A percentile compares a stretch with the other conserved stretches of the same genome.
Conservation (phyloP, 345 rosid species). For the Cardiospermum halicacabum region DNA sequence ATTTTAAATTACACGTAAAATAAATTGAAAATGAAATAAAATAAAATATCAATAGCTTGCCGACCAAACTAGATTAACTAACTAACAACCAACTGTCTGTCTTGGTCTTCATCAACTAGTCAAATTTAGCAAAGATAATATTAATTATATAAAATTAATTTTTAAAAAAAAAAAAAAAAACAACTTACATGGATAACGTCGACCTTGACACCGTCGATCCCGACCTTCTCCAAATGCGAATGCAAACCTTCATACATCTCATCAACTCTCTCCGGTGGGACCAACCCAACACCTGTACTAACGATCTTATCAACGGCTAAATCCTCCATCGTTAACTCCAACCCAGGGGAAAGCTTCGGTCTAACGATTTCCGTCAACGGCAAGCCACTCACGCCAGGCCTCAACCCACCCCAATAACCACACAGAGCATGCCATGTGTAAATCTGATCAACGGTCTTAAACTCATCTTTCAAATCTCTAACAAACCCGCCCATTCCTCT, state of each 20-base stretch:
- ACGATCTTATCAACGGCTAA: constrained; percentile 92
- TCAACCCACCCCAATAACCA: constrained; percentile 95
- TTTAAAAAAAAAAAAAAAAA: neutral
- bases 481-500: constrained; percentile 84
- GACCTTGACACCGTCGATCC: constrained; percentile 96
- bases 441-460: constrained; percentile 64
- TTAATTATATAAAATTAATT: neutral
- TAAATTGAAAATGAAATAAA: no score
- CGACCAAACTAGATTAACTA: constrained; percentile 25
- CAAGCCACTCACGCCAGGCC: constrained; percentile 66
- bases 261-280: constrained; percentile 61
- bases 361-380: constrained; percentile 38
- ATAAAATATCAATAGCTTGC: constrained; percentile 21
- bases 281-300: constrained; percentile 60
- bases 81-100: neutral
- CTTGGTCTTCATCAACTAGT: constrained; percentile 5
- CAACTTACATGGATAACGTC: constrained; percentile 92
- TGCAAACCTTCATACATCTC: constrained; percentile 83
- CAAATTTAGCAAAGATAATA: no score
- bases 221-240: constrained; percentile 57
- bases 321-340: constrained; percentile 76
- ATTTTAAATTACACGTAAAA: no score
- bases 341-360: constrained; percentile 71
- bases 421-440: constrained; percentile 97
- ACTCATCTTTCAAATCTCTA: constrained; percentile 72